Conservation (phyloP, 306 rosid species). For the Quercus mongolica region DNA sequence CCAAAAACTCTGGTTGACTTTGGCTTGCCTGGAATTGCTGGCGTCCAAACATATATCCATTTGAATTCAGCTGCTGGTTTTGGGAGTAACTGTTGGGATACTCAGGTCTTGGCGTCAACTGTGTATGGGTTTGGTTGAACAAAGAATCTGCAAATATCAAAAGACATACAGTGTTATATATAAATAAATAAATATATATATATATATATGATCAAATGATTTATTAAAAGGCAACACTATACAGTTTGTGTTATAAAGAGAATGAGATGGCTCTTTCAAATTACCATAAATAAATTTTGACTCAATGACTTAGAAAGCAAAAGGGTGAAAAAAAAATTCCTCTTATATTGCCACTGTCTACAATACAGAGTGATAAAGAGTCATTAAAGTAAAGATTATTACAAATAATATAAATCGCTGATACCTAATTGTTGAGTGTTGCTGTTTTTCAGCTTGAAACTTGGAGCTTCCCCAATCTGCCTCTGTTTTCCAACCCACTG, state of each 20-base stretch:
- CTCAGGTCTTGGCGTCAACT: slow-evolving; percentile 27
- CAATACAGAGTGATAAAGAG: slow-evolving; percentile 1
- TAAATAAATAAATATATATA: no score
- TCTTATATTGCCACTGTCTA: neutral
- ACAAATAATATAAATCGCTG: neutral
- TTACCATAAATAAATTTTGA: neutral
- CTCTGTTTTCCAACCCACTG: slow-evolving; percentile 29
- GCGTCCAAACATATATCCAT: slow-evolving; percentile 45
- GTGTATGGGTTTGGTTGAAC: slow-evolving; percentile 26
- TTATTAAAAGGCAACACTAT: no score
- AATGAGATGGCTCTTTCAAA: neutral
- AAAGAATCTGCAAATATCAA: slow-evolving; percentile 30
- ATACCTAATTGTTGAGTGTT: slow-evolving; percentile 28
- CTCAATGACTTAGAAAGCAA: neutral
- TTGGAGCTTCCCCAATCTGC: slow-evolving; percentile 13
- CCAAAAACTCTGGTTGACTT: slow-evolving; percentile 25
- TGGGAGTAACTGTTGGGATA: slow-evolving; percentile 15
- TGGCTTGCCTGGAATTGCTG: slow-evolving; percentile 31
- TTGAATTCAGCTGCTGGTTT: slow-evolving; percentile 22
- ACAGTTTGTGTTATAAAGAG: slow-evolving; percentile 8
- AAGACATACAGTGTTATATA: neutral
- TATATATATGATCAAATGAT: no score
- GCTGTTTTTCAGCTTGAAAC: slow-evolving; percentile 16
- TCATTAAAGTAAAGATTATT: neutral
- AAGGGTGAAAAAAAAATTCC: neutral